Evolutionary conservation across 2,329 filamentous ascomycete species (phyloP).

Genomic region (Fusarium scirpi): DNA sequence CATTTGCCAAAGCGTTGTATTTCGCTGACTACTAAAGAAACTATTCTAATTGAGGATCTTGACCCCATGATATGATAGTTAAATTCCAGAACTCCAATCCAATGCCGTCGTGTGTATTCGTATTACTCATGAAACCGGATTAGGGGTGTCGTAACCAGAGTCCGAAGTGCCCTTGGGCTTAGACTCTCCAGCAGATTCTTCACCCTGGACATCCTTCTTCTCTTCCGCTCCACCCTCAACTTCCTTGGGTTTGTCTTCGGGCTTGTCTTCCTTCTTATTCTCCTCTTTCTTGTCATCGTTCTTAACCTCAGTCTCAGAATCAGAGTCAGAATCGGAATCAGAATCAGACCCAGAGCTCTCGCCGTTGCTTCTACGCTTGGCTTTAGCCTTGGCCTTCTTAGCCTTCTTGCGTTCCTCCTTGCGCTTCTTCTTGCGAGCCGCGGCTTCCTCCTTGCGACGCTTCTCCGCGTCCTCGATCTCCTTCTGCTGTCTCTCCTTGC

Average conservation of each 20-base stretch:
- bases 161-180: constrained; percentile 50
- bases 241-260: constrained; percentile 11
- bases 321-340: constrained; percentile 14
- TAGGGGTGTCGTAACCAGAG: constrained; percentile 52
- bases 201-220: constrained; percentile 22
- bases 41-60: not conserved
- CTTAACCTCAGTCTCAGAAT: constrained; percentile 38
- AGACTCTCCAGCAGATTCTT: constrained; percentile 17
- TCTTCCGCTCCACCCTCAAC: constrained; percentile 1
- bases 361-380: constrained; percentile 39
- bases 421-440: constrained; percentile 48
- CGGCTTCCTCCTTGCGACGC: constrained; percentile 52
- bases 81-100: constrained; percentile 10
- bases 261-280: constrained; percentile 28
- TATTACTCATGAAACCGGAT: constrained; percentile 30
- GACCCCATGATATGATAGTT: not conserved
- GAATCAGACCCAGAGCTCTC: constrained; percentile 42
- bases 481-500: constrained; percentile 62
- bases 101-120: constrained; percentile 28
- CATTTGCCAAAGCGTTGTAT: not conserved
- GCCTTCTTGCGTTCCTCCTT: constrained; percentile 45
- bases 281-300: constrained; percentile 34
- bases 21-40: not conserved
- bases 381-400: constrained; percentile 44
- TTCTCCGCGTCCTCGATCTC: constrained; percentile 58